These are phyloP conservation scores for Suillus subaureus DNA, from an alignment of 768 basidiomycete genomes.

Conservation along the genomic window DNA sequence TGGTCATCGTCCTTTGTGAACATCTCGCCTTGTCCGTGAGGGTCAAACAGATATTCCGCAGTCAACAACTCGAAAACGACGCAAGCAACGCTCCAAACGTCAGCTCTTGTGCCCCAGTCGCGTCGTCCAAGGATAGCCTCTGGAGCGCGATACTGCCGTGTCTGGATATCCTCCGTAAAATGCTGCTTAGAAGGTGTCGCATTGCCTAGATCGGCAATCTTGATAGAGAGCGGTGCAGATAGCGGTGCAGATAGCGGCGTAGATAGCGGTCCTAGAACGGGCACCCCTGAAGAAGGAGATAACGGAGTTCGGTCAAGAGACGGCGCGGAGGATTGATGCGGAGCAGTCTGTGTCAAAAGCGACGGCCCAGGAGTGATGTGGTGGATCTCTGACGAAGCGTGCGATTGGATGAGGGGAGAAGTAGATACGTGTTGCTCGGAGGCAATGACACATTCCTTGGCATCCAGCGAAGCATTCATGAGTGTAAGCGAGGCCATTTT, in stretches of 20 bases:
- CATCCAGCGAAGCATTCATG: constrained; percentile 11
- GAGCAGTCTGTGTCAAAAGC: constrained; percentile 67
- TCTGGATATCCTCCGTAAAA: constrained; percentile 95
- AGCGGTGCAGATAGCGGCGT: constrained; percentile 34
- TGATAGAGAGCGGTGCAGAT: constrained; percentile 68
- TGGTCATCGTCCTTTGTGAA: constrained; percentile 96
- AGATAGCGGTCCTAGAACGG: constrained; percentile 26
- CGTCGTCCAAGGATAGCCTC: constrained; percentile 88
- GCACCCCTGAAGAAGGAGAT: constrained; percentile 22
- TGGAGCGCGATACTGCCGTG: constrained; percentile 93
- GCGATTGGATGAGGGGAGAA: constrained; percentile 30
- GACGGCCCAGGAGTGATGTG: constrained; percentile 46
- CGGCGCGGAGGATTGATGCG: constrained; percentile 26
- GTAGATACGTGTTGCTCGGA: constrained; percentile 11
- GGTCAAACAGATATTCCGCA: constrained; percentile 91
- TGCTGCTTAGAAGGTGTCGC: constrained; percentile 90
- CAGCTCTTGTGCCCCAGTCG: constrained; percentile 85
- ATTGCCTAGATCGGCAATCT: constrained; percentile 94
- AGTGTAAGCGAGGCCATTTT: constrained; percentile 30
- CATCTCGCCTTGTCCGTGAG: constrained; percentile 75
- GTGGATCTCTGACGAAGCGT: constrained; percentile 18
- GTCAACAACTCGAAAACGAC: constrained; percentile 90
- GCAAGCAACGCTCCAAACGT: constrained; percentile 92
- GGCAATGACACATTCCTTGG: constrained; percentile 5
- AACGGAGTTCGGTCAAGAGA: constrained; percentile 21